Evolutionary conservation across 2,329 filamentous ascomycete species (phyloP), one percentile per base, ranked within the genome.

Genomic region (Cladophialophora carrionii): DNA sequence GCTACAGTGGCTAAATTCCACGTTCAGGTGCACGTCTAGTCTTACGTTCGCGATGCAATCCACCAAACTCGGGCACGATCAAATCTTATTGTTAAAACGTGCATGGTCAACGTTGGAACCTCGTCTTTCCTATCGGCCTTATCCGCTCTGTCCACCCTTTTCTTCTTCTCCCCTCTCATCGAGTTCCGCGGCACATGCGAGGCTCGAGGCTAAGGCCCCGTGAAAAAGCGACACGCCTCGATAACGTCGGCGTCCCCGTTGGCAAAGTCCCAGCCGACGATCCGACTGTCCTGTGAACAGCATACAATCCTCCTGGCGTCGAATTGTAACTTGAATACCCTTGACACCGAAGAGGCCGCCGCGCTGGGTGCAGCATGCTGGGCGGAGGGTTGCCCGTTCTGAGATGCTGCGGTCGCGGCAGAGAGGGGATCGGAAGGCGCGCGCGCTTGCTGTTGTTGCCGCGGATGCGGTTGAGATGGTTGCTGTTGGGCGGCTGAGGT

Each of bases 221-320:
- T 96, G 75, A 96, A 96, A 74, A 96, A 96, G 41, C 85, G 84
- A 69, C 87, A 87, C 6, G 89, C 90, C 74, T 91, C 88, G 62
- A 91, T 86, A 60, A 97, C 85, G 71, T 96, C 90, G 62, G 85
- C 78, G 70, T 99, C 93, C 4, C 87, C 89, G 71, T 92, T 91
- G 65, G 92, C 95, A 82, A 98, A 99, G 77, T 99, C 95, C 95
- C 95, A 99, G 0, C 93, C 95, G 0, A 98, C 92, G 73, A 99
- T 98, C 17, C 90, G 87, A 46, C 88, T 88, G 63, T 95, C 92
- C 76, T 98, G 93, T 69, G 90, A 95, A 75, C 94, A 97, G 79
- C 93, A 97, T 61, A 99, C 90, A 71, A 99, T 96, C 72, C 93
- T 88, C 24, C 92, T 86, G 0, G 92, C 91, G 75, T 99, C 95